Conservation (phyloP, 768 basidiomycete genomes). For the Leucocoprinus leucothites region DNA sequence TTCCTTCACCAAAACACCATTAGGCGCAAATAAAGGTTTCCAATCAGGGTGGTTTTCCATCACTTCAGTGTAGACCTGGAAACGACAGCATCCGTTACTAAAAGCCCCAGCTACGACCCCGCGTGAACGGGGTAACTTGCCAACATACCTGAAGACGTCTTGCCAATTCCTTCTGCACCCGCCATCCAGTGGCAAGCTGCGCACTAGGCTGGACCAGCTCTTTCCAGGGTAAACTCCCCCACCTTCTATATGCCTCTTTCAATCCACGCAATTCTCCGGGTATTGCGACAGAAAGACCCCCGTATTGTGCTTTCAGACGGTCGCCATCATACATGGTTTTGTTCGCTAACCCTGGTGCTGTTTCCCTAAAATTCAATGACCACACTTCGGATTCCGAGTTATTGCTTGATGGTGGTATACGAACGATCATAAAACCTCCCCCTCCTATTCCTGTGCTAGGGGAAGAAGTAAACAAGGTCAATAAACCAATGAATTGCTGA, state of each 20-base stretch:
- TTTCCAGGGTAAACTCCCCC: conserved; percentile 81
- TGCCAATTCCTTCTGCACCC: conserved; percentile 73
- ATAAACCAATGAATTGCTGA: neutral
- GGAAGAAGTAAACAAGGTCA: neutral
- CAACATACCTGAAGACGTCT: conserved; percentile 46
- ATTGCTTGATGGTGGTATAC: conserved; percentile 55
- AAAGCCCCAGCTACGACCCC: conserved; percentile 43
- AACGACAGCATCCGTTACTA: too few relatives aligned
- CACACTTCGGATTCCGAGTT: conserved; percentile 51
- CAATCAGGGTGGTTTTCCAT: conserved; percentile 74
- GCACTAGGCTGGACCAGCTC: conserved; percentile 73
- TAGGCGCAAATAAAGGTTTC: conserved; percentile 79
- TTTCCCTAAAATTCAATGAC: conserved; percentile 87
- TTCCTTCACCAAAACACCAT: conserved; percentile 64
- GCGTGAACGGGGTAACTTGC: neutral
- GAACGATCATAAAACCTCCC: conserved; percentile 83
- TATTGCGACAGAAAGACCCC: conserved; percentile 85
- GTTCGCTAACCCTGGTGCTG: conserved; percentile 71
- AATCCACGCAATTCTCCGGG: conserved; percentile 91
- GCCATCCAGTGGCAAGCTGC: conserved; percentile 75
- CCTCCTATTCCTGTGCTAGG: conserved; percentile 80
- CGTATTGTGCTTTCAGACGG: conserved; percentile 53
- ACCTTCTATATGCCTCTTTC: conserved; percentile 76
- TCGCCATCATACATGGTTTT: conserved; percentile 70
- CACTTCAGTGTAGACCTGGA: conserved; percentile 19